These are phyloP conservation scores for Ophiostoma tasmaniense DNA, from an alignment of 2,329 filamentous ascomycete genomes.

Conservation along the genomic window DNA sequence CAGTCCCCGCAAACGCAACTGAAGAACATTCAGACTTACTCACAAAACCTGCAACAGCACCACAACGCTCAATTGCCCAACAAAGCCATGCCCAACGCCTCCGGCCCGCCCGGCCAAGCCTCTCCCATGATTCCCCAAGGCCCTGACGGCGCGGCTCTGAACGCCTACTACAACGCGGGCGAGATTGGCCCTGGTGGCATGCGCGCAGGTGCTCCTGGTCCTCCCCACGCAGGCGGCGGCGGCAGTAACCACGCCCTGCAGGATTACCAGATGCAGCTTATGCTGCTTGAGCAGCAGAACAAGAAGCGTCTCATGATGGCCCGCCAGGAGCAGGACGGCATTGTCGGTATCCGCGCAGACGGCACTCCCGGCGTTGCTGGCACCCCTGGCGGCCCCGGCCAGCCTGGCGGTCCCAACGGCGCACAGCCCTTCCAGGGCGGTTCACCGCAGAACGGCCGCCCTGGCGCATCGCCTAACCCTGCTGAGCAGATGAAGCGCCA, in stretches of 20 bases:
- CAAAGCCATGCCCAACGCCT: slow-evolving; percentile 68
- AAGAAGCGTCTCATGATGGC: slow-evolving; percentile 82
- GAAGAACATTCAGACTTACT: slow-evolving; percentile 82
- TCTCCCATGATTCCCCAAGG: slow-evolving; percentile 75
- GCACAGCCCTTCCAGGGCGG: slow-evolving; percentile 56
- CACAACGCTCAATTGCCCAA: slow-evolving; percentile 73
- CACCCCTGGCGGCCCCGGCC: slow-evolving; percentile 38
- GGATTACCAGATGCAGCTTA: slow-evolving; percentile 84
- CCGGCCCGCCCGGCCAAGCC: slow-evolving; percentile 64
- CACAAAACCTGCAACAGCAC: slow-evolving; percentile 73
- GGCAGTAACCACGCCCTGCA: slow-evolving; percentile 72
- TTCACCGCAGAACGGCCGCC: slow-evolving; percentile 59
- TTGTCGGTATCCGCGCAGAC: slow-evolving; percentile 32
- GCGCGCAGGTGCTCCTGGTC: slow-evolving; percentile 29
- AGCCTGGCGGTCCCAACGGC: slow-evolving; percentile 47
- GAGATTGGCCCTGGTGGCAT: slow-evolving; percentile 55
- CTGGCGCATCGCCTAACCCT: slow-evolving; percentile 67
- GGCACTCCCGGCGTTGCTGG: slow-evolving; percentile 22
- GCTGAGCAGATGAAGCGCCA: slow-evolving; percentile 71
- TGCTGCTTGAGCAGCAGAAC: slow-evolving; percentile 75
- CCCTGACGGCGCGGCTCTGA: slow-evolving; percentile 52
- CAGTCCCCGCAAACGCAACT: slow-evolving; percentile 55
- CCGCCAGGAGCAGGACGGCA: slow-evolving; percentile 66
- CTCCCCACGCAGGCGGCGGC: slow-evolving; percentile 38
- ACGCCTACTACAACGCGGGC: slow-evolving; percentile 53